Conservation (phyloP, 441 rosid genomes). For the Pelargonium hybrid region DNA sequence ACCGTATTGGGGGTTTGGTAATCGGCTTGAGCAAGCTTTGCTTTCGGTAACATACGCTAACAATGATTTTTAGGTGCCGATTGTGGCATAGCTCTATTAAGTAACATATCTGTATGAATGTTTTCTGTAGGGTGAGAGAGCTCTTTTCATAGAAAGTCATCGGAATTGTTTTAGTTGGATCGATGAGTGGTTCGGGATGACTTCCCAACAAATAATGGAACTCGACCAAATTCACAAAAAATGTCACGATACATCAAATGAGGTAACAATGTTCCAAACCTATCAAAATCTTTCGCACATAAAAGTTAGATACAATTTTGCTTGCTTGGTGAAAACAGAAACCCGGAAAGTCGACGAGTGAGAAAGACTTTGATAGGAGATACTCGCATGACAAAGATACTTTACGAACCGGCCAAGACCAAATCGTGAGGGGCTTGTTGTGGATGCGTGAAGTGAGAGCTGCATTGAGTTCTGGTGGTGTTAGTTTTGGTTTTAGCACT, state of each 20-base stretch:
- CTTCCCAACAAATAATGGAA: conserved; percentile 34
- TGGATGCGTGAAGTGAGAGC: background rate
- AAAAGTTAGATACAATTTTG: no score
- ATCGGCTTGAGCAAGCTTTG: conserved; percentile 54
- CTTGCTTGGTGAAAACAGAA: no score
- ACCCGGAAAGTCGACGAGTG: background rate
- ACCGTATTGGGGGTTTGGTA: conserved; percentile 66
- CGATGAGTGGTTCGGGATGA: conserved; percentile 60
- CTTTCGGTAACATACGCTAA: conserved; percentile 31
- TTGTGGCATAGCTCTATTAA: no score
- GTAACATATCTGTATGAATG: no score
- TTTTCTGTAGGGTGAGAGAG: conserved; percentile 41
- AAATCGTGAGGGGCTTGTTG: background rate
- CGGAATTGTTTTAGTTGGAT: conserved; percentile 58
- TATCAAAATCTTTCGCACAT: no score
- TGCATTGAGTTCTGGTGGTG: background rate
- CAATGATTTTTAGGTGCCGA: no score
- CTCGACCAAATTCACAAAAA: no score
- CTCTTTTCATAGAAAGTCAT: conserved; percentile 52
- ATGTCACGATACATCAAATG: no score
- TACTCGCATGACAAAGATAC: background rate
- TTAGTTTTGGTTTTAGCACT: background rate
- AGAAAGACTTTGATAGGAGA: background rate
- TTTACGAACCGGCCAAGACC: no score
- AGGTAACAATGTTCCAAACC: no score